Conservation (phyloP, 345 rosid species). For the Physaria fendleri region DNA sequence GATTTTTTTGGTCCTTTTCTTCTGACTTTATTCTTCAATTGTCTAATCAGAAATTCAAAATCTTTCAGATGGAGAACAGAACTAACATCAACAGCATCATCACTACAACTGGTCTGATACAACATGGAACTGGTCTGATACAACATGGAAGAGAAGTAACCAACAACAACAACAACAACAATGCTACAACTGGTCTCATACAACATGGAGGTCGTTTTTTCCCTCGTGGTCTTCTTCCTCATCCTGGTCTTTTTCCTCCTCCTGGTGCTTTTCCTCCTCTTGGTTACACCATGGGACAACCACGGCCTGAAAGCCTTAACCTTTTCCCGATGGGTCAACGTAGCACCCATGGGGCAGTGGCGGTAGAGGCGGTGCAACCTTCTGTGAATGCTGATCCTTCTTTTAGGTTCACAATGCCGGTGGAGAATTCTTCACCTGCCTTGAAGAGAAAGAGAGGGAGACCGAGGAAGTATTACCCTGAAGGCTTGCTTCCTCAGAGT, state of each 20-base stretch:
- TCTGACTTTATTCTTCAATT: slow-evolving; percentile 22
- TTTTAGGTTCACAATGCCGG: slow-evolving; percentile 26
- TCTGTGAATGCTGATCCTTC: slow-evolving; percentile 25
- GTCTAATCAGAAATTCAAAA: slow-evolving; percentile 13
- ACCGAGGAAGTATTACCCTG: slow-evolving; percentile 78
- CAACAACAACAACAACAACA: slow-evolving; percentile 14
- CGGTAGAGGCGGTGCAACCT: neutral
- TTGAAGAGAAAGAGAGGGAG: slow-evolving; percentile 87
- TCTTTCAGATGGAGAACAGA: slow-evolving; percentile 52
- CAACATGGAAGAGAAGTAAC: slow-evolving; percentile 73
- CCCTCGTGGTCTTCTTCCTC: neutral
- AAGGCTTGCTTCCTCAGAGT: slow-evolving; percentile 46
- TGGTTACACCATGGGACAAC: slow-evolving; percentile 34
- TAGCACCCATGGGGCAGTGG: no score
- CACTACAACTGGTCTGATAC: slow-evolving; percentile 34
- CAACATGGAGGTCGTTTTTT: slow-evolving; percentile 40
- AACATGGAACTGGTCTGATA: no score
- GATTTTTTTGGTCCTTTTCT: neutral
- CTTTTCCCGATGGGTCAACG: slow-evolving; percentile 29
- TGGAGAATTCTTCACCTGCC: slow-evolving; percentile 29
- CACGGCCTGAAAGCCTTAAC: slow-evolving; percentile 40
- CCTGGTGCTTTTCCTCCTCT: neutral
- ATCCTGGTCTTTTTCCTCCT: slow-evolving; percentile 23
- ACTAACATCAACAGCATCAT: slow-evolving; percentile 26
- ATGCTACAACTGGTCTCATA: slow-evolving; percentile 32